A percentile compares a stretch with the other conserved stretches of the same genome.
Conservation (phyloP, 164 flowering plant species). For the Piper longum region DNA sequence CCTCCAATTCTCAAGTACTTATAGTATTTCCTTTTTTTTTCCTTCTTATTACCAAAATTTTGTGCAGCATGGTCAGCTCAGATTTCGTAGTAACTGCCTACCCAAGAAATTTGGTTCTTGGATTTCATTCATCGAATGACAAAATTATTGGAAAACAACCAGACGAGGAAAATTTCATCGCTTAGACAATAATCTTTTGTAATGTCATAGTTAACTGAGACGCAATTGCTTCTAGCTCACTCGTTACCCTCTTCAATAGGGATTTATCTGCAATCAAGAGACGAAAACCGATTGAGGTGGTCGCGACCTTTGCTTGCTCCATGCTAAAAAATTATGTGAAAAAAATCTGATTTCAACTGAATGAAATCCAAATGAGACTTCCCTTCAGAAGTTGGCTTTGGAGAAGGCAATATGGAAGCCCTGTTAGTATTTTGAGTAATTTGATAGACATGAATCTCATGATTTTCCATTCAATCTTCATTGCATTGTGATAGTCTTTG, state of each 20-base stretch:
- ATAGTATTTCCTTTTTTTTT: conserved; percentile 10
- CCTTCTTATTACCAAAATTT: too few species aligned
- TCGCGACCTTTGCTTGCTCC: background rate
- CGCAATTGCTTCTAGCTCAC: background rate
- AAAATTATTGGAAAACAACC: conserved; percentile 21
- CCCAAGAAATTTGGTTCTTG: conserved; percentile 68
- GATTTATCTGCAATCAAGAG: background rate
- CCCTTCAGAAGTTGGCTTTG: background rate
- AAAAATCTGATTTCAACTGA: background rate
- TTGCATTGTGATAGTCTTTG: too few species aligned
- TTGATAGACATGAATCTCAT: background rate
- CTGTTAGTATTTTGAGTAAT: too few species aligned
- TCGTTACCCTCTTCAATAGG: background rate
- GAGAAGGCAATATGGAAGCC: background rate
- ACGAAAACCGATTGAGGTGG: background rate
- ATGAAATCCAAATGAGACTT: too few species aligned
- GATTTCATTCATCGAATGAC: conserved; percentile 51
- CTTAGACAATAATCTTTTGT: background rate
- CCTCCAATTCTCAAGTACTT: background rate
- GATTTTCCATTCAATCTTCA: background rate
- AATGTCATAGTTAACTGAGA: background rate
- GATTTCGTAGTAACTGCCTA: conserved; percentile 51
- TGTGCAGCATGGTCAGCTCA: conserved; percentile 30
- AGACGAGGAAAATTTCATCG: conserved; percentile 10
- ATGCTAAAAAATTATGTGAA: background rate